Base-by-base conservation (phyloP, 140 eudicot species). In the Bidens hawaiensis region DNA sequence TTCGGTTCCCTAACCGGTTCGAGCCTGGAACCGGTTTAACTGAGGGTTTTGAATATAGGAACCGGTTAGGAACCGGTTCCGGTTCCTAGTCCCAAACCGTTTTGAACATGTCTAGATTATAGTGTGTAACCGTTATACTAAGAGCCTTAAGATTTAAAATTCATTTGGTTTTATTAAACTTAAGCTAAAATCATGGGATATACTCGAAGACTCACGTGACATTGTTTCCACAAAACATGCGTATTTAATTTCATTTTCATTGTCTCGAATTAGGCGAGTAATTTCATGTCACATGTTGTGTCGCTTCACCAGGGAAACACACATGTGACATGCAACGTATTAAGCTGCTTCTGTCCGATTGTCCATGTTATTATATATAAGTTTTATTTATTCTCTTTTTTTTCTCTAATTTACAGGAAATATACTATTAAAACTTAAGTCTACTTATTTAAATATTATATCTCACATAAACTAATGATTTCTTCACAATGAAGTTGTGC, bases 171-270 rank as follows among this genome's bases (percentile, higher is more conserved):
- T 33, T 36, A 24, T 41, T 40, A 27, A 54, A 48, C 26, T 47
- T 73, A 65, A 24, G 72, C 78, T 47, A 57, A 65, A 73, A 73
- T 73, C 73, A 58, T 65, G 78, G 68, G 78, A 73, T 73, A 65
- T 73, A 73, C 62, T 73, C 73, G 54, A 73, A 65, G 73, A 34
- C 55, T 73, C 78, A 73, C 78, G 73, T 65, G 73, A 65, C 49
- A 14, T 58, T 73, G 73, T 73, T 73, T 65, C 73, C 78, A 73
- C 15, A 56, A 73, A 60, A 73, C 78, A 65, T 73, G 73, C 55
- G 73, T 57, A 73, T 47, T 73, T 73, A 73, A 73, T 73, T 47
- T 48, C 52, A 1, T 57, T 65, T 34, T 40, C 31, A 2, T 65
- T 73, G 78, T 65, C 78, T 58, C 40, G 63, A 65, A 47, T 73